A percentile compares a stretch with the other conserved stretches of the same genome.
These are phyloP conservation scores for Paracamarosporium sp. DNA, from an alignment of 2,329 filamentous ascomycete species.

Conservation along the genomic window DNA sequence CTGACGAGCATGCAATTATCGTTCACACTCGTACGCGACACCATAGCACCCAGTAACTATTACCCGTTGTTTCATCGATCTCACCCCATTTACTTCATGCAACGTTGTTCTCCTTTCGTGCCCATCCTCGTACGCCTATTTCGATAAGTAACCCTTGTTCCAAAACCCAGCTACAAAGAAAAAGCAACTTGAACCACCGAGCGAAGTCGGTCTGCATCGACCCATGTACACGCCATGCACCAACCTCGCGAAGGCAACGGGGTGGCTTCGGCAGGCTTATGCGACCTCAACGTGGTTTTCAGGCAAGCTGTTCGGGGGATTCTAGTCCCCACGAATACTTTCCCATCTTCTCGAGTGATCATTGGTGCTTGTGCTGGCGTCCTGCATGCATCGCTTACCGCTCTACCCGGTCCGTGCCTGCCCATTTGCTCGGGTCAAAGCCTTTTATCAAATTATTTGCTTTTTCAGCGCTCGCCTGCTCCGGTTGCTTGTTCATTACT, in stretches of 20 bases:
- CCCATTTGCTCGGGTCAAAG: slow-evolving; percentile 3
- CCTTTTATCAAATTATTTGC: neutral
- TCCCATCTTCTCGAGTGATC: neutral
- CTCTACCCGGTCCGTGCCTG: neutral
- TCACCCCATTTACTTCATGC: neutral
- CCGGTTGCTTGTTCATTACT: neutral
- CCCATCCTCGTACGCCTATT: neutral
- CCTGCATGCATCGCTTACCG: slow-evolving; percentile 5
- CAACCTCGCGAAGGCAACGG: slow-evolving; percentile 13
- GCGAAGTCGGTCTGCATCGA: neutral
- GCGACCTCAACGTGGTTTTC: slow-evolving; percentile 19
- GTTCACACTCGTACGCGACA: neutral
- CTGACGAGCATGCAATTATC: neutral
- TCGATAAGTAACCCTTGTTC: neutral
- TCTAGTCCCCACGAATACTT: neutral
- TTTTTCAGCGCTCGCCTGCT: neutral
- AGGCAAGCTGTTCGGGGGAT: neutral
- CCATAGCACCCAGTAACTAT: neutral
- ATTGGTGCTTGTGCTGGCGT: neutral
- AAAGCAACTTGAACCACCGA: neutral
- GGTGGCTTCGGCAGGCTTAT: slow-evolving; percentile 30
- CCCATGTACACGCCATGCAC: slow-evolving; percentile 3
- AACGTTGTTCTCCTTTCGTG: neutral
- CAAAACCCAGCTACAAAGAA: neutral
- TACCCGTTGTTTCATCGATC: no score